Percentiles rank a stretch among this genome's conserved stretches.
Conservation (phyloP, 2,329 filamentous ascomycete genomes). For the Hymenoscyphus infarciens region DNA sequence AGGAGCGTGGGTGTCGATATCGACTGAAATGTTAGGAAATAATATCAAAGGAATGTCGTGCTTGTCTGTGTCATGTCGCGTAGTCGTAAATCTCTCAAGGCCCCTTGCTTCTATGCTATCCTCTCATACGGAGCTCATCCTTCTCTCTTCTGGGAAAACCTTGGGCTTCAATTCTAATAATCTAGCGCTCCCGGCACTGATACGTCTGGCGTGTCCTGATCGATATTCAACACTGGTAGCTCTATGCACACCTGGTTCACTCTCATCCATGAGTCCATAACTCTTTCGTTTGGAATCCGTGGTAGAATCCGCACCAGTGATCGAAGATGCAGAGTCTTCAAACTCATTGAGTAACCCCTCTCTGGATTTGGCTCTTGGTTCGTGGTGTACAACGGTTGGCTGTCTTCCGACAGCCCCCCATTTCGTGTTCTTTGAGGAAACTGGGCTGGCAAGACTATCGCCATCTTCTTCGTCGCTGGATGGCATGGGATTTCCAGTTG, state of each 20-base stretch:
- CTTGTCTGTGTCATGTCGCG: slow-evolving; percentile 28
- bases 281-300: slow-evolving; percentile 34
- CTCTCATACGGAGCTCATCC: slow-evolving; percentile 31
- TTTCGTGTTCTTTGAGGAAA: slow-evolving; percentile 29
- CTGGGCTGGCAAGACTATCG: slow-evolving; percentile 36
- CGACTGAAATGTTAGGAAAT: slow-evolving; percentile 29
- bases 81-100: slow-evolving; percentile 16
- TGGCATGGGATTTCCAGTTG: slow-evolving; percentile 44
- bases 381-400: slow-evolving; percentile 62
- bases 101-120: slow-evolving; percentile 10
- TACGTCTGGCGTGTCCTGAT: slow-evolving; percentile 62
- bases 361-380: slow-evolving; percentile 53
- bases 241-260: slow-evolving; percentile 47
- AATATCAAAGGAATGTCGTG: slow-evolving; percentile 33
- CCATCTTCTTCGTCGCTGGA: slow-evolving; percentile 59
- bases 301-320: slow-evolving; percentile 28
- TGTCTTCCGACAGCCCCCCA: slow-evolving; percentile 41
- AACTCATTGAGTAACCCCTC: slow-evolving; percentile 47
- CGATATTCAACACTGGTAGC: slow-evolving; percentile 66
- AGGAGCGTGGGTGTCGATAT: slow-evolving; percentile 33
- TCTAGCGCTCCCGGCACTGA: slow-evolving; percentile 75
- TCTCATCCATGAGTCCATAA: slow-evolving; percentile 21
- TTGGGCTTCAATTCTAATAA: slow-evolving; percentile 64
- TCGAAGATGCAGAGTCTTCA: slow-evolving; percentile 24
- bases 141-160: slow-evolving; percentile 49